Evolutionary conservation across 2,329 filamentous ascomycete genomes (phyloP).

Genomic region (Cytospora leucostoma): DNA sequence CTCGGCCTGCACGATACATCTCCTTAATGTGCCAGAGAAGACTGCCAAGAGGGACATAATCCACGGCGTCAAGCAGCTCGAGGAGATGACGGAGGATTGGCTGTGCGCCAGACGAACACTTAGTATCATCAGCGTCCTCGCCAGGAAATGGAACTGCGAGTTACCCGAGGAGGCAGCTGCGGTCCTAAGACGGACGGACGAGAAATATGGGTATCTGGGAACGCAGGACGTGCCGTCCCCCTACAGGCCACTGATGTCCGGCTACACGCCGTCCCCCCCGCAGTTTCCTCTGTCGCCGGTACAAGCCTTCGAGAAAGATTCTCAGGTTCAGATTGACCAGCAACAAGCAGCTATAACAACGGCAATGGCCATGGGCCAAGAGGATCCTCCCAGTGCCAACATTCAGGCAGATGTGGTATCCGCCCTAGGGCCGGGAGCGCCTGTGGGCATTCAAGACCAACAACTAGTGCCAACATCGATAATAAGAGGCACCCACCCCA

Average conservation of each 20-base stretch:
- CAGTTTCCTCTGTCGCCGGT: slow-evolving; percentile 28
- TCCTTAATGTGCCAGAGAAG: slow-evolving; percentile 91
- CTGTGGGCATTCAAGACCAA: slow-evolving; percentile 30
- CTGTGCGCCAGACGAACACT: slow-evolving; percentile 83
- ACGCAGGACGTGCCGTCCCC: slow-evolving; percentile 63
- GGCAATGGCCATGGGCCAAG: slow-evolving; percentile 23
- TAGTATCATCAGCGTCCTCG: slow-evolving; percentile 79
- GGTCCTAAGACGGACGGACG: slow-evolving; percentile 76
- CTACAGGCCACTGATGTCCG: slow-evolving; percentile 33
- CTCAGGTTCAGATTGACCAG: slow-evolving; percentile 41
- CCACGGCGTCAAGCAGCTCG: slow-evolving; percentile 86
- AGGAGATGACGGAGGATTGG: slow-evolving; percentile 96
- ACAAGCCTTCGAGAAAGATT: slow-evolving; percentile 33
- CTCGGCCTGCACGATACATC: slow-evolving; percentile 90
- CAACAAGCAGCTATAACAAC: slow-evolving; percentile 32
- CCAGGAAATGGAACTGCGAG: slow-evolving; percentile 86
- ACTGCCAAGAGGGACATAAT: slow-evolving; percentile 86
- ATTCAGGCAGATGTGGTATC: slow-evolving; percentile 36
- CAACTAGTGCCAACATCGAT: slow-evolving; percentile 21
- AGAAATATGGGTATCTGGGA: slow-evolving; percentile 74
- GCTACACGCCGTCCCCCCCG: slow-evolving; percentile 33
- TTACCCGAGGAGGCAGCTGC: slow-evolving; percentile 79
- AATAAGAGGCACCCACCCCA: slow-evolving; percentile 17
- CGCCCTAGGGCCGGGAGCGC: slow-evolving; percentile 27
- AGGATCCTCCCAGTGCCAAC: slow-evolving; percentile 31